phyloP scores from a whole-genome alignment of 331 rosid species.

The Quercus tomentella region DNA sequence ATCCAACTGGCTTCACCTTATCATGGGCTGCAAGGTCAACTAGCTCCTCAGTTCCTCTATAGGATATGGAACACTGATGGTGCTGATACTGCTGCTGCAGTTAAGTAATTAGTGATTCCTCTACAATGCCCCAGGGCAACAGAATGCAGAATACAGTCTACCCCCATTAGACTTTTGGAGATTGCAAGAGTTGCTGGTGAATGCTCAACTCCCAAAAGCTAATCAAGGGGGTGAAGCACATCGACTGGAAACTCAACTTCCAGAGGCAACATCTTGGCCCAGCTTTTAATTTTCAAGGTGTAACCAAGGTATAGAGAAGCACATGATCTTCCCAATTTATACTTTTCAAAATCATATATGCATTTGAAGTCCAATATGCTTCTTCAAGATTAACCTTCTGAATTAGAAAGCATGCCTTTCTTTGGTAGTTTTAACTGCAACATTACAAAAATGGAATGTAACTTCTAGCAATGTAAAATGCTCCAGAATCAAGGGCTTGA shows the following conservation, averaged over 20 bases:
- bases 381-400: conserved; percentile 10
- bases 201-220: not conserved
- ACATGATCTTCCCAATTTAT: not conserved
- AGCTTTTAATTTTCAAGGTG: too few species aligned
- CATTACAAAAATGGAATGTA: conserved; percentile 15
- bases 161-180: too few species aligned
- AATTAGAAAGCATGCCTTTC: conserved; percentile 19
- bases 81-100: not conserved
- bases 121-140: not conserved
- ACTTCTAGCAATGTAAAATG: conserved; percentile 11
- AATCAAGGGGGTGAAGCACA: not conserved
- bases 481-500: conserved; percentile 2
- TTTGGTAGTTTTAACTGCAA: conserved; percentile 48
- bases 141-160: not conserved
- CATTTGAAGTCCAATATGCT: conserved; percentile 1
- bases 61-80: not conserved
- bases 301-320: not conserved
- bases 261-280: not conserved
- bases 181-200: not conserved
- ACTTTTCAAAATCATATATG: not conserved
- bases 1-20: not conserved
- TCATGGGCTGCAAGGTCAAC: not conserved
- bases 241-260: not conserved
- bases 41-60: not conserved
- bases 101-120: not conserved